Base-by-base conservation (phyloP, 805 yeast genomes). In the Priceomyces fermenticarens region DNA sequence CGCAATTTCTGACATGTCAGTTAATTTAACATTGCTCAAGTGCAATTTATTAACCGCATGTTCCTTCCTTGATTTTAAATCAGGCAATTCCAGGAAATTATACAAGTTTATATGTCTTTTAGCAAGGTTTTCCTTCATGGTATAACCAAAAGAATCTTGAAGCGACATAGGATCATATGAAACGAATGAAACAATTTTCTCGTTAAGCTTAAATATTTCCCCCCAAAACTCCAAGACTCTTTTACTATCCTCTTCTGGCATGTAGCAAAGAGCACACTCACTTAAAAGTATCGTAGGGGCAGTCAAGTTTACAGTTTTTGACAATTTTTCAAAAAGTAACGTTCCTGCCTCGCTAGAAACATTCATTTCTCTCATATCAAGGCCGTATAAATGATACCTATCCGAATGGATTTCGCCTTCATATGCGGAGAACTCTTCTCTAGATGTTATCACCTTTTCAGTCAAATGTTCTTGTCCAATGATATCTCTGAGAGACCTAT, bases 221-320 rank as follows among this genome's bases (percentile, higher is more conserved):
- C 49, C 52, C 62, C 83, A 73, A 52, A 70, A 73, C 2, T 54
- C 39, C 3, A 85, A 45, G 3, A 83, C 71, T 26, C 60, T 53
- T 26, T 47, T 52, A 16, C 83, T 73, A 15, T 73, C 75, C 10
- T 63, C 63, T 1, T 83, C 79, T 3, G 73, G 66, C 45, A 85
- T 52, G 55, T 85, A 85, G 54, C 95, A 86, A 28, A 86, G 63
- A 28, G 87, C 87, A 61, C 93, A 86, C 56, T 85, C 95, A 46
- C 87, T 78, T 13, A 85, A 55, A 2, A 86, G 59, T 11, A 86
- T 52, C 0, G 93, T 85, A 7, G 87, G 86, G 3, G 60, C 30
- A 1, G 52, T 30, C 8, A 51, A 38, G 44, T 72, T 65, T 27
- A 74, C 44, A 6, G 29, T 20, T 27, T 25, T 12, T 55, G 46